A percentile compares a stretch with the other conserved stretches of the same genome.
Conservation (phyloP, 495 filamentous ascomycete species). For the Parathielavia appendiculata region DNA sequence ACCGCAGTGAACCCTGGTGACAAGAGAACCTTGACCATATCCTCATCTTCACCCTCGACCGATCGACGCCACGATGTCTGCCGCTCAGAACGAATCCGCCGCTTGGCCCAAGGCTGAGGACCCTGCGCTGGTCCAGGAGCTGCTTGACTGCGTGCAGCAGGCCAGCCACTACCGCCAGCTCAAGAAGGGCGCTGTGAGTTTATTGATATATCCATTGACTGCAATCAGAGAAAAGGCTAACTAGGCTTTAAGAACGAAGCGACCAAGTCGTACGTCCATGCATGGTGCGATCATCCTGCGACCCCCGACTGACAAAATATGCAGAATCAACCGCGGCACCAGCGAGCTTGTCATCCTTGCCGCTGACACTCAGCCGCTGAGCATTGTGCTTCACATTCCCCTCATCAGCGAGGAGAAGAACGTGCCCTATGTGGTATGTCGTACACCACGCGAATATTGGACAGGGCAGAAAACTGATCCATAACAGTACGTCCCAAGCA, state of each 20-base stretch:
- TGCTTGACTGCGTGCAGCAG: slow-evolving; percentile 86
- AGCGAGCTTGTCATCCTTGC: slow-evolving; percentile 84
- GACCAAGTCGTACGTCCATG: slow-evolving; percentile 60
- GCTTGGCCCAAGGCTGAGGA: slow-evolving; percentile 88
- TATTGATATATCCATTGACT: background rate
- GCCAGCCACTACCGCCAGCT: slow-evolving; percentile 76
- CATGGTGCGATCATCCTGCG: background rate
- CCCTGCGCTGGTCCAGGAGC: slow-evolving; percentile 65
- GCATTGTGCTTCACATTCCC: slow-evolving; percentile 87
- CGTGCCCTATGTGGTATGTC: slow-evolving; percentile 54
- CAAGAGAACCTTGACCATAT: slow-evolving; percentile 1
- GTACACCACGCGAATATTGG: background rate
- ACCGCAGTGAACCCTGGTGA: slow-evolving; percentile 34
- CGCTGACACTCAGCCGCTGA: slow-evolving; percentile 79
- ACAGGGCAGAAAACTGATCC: background rate
- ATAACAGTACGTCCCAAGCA: slow-evolving; percentile 45
- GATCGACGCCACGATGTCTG: slow-evolving; percentile 41
- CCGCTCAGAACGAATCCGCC: slow-evolving; percentile 44
- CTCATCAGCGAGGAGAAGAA: slow-evolving; percentile 64
- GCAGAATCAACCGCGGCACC: slow-evolving; percentile 70
- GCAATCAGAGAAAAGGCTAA: background rate
- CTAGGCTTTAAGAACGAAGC: slow-evolving; percentile 41
- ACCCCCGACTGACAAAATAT: background rate
- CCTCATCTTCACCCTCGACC: background rate
- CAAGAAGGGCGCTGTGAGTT: slow-evolving; percentile 67